These are phyloP conservation scores for Cladosporium halotolerans DNA, from an alignment of 2,329 filamentous ascomycete species.

Conservation along the genomic window DNA sequence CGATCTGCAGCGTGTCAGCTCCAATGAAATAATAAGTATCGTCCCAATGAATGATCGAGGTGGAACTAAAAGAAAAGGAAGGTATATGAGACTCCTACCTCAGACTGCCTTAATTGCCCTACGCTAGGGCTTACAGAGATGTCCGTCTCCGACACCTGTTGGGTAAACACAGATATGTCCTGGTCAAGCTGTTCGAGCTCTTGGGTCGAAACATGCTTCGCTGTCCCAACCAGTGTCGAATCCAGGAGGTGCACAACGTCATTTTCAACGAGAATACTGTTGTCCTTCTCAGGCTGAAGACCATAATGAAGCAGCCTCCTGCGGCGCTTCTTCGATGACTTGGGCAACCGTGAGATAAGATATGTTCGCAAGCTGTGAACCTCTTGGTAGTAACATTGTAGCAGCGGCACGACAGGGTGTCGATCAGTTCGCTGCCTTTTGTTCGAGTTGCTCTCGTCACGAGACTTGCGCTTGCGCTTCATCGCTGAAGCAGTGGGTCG, in stretches of 20 bases:
- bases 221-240: conserved; percentile 58
- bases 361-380: conserved; percentile 25
- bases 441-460: neutral
- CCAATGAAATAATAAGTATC: conserved; percentile 35
- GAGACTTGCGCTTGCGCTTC: conserved; percentile 9
- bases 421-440: neutral
- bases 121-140: conserved; percentile 17
- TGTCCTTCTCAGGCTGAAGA: neutral
- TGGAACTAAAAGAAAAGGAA: conserved; percentile 1
- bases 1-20: conserved; percentile 33
- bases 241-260: conserved; percentile 59
- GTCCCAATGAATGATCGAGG: conserved; percentile 11
- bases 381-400: conserved; percentile 22
- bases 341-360: conserved; percentile 20
- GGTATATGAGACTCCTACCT: conserved; percentile 32
- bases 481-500: neutral
- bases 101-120: conserved; percentile 32
- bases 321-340: conserved; percentile 20
- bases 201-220: conserved; percentile 43
- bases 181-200: conserved; percentile 37
- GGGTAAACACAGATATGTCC: conserved; percentile 41
- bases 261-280: conserved; percentile 3
- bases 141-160: conserved; percentile 33
- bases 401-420: conserved; percentile 15
- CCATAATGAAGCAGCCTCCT: conserved; percentile 22